Base-by-base conservation (phyloP, 139 green algal genomes). In the Chlamydomonas applanata region DNA sequence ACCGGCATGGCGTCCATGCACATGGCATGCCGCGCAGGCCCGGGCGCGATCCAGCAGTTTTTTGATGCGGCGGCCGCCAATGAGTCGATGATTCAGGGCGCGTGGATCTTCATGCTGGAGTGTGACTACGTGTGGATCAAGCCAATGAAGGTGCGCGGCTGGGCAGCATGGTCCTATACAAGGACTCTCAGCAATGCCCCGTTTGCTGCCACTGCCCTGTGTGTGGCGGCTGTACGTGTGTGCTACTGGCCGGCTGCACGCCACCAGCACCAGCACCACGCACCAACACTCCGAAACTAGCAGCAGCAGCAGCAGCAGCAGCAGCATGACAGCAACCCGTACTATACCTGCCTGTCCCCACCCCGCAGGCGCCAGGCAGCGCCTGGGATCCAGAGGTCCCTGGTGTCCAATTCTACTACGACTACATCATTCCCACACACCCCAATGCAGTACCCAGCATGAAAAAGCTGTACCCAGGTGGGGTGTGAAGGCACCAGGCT, bases 101-200 rank as follows among this genome's bases (percentile, higher is more conserved):
- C 89, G 0, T 96, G 91, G 90, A 46, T 97, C 32, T 86, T 93
- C 46, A 86, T 97, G 82, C 84, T 93, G n/a, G 92, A 97, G 79
- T 88, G 79, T 40, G 92, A 97, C 68, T 97, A 96, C 57, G 89
- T 94, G 40, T 95, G 86, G 78, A 83, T 92, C 73, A 84, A 86
- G 52, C 90, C 91, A 0, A 49, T 93, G 34, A 27, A 79, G 67
- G 84, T 83, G 65, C 36, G 75, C 9, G 40, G 40, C 7, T 49
- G 40, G 40, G 40, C 7, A 49, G 11, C 40, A 49, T 49, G 40
- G n/a, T n/a, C n/a, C n/a, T n/a, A n/a, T n/a, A n/a, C n/a, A n/a
- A n/a, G n/a, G n/a, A n/a, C n/a, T n/a, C n/a, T n/a, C n/a, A n/a
- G n/a, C n/a, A n/a, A n/a, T n/a, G n/a, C n/a, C n/a, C n/a, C n/a